Evolutionary conservation across 768 basidiomycete species (phyloP).

Genomic region (Lenzites betulinus): DNA sequence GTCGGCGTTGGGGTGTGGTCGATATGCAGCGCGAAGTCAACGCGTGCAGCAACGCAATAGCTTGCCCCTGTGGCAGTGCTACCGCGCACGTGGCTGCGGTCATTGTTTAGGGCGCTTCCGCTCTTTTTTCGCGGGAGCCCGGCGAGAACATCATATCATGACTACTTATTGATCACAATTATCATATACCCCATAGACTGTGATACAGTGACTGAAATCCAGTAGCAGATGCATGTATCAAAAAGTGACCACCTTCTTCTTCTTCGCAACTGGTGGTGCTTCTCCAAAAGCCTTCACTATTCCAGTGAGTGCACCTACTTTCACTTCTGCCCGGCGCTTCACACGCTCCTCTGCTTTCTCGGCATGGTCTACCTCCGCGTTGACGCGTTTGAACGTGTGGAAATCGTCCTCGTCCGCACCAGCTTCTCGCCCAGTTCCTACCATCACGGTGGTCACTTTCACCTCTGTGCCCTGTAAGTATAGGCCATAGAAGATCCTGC

Average conservation of each 20-base stretch:
- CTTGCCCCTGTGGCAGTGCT: constrained; percentile 15
- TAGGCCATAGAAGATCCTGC: too few relatives aligned
- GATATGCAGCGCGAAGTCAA: not conserved
- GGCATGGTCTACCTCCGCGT: constrained; percentile 58
- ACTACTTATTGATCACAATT: too few relatives aligned
- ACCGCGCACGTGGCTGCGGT: constrained; percentile 2
- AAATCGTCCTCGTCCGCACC: constrained; percentile 97
- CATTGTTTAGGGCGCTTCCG: constrained; percentile 41
- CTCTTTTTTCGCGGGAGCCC: constrained; percentile 47
- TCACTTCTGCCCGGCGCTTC: constrained; percentile 45
- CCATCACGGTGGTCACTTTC: constrained; percentile 43
- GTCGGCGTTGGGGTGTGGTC: not conserved
- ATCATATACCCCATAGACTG: too few relatives aligned
- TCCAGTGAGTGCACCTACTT: constrained; percentile 46
- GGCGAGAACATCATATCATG: too few relatives aligned
- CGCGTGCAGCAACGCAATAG: constrained; percentile 8
- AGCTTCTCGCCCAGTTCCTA: constrained; percentile 50
- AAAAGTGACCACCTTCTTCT: constrained; percentile 29
- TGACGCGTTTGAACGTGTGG: constrained; percentile 72
- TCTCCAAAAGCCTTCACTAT: constrained; percentile 29
- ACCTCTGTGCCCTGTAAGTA: constrained; percentile 32
- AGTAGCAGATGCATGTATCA: constrained; percentile 14
- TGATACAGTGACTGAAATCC: too few relatives aligned
- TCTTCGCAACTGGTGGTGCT: constrained; percentile 3
- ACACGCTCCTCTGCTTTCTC: constrained; percentile 51